These are phyloP conservation scores for Dujonia santamariae DNA, from an alignment of 1,139 yeast species.

Conservation along the genomic window DNA sequence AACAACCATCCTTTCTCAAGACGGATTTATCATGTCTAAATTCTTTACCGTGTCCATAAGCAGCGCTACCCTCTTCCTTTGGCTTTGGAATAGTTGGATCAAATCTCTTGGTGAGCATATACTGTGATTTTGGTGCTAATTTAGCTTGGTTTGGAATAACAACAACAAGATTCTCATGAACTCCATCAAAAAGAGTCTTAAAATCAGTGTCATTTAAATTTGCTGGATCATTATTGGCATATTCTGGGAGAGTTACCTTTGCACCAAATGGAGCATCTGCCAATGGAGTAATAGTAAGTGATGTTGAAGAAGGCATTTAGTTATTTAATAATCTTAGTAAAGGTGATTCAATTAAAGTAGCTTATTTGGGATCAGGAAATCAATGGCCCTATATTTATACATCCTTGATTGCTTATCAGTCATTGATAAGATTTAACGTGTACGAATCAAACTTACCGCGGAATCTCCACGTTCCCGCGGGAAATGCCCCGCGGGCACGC, in stretches of 20 bases:
- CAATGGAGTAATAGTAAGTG: constrained; percentile 44
- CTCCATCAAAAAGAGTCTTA: constrained; percentile 56
- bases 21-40: constrained; percentile 78
- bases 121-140: constrained; percentile 71
- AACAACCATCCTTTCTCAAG: constrained; percentile 72
- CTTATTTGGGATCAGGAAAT: too few relatives aligned
- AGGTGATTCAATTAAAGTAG: too few relatives aligned
- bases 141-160: constrained; percentile 69
- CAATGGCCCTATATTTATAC: too few relatives aligned
- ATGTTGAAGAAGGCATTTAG: constrained; percentile 11
- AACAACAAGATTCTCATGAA: constrained; percentile 64
- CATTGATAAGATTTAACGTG: too few relatives aligned
- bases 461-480: too few relatives aligned
- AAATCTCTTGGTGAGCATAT: constrained; percentile 66
- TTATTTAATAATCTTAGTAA: too few relatives aligned
- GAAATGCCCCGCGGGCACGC: too few relatives aligned
- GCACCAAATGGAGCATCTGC: constrained; percentile 64
- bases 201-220: constrained; percentile 63
- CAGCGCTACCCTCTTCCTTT: constrained; percentile 44
- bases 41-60: constrained; percentile 83
- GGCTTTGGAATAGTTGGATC: constrained; percentile 66
- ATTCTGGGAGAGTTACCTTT: constrained; percentile 56
- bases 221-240: constrained; percentile 73
- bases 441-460: too few relatives aligned
- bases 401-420: too few relatives aligned